phyloP scores from a whole-genome alignment of 2,329 filamentous ascomycete species.

The Lasiodiplodia citricola region DNA sequence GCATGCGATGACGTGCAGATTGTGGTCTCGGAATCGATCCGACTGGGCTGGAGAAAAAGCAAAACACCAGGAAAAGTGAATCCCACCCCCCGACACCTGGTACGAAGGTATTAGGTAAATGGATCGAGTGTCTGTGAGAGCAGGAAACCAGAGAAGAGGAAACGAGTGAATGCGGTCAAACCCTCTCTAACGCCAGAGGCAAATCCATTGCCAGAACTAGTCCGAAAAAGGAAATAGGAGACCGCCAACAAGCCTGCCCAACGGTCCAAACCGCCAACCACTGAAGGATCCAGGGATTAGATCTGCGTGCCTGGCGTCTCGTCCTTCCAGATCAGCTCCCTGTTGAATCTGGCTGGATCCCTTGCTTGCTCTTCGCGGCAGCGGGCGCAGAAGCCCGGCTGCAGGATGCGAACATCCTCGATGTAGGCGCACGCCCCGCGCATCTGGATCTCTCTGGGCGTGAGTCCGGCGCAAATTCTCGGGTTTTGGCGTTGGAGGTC shows the following conservation, averaged over 20 bases:
- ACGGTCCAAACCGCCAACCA: not conserved
- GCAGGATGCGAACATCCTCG: conserved; percentile 24
- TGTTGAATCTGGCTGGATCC: conserved; percentile 10
- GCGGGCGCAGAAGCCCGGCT: conserved; percentile 19
- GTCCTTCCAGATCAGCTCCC: conserved; percentile 23
- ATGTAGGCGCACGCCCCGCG: conserved; percentile 25
- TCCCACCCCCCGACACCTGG: not conserved
- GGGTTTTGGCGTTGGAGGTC: not conserved
- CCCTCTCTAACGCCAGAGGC: not conserved
- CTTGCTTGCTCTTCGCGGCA: conserved; percentile 16
- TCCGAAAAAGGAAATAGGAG: not conserved
- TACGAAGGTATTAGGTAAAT: not conserved
- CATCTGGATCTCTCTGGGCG: conserved; percentile 10
- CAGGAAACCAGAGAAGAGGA: not conserved
- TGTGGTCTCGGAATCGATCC: conserved; percentile 18
- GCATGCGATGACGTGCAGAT: conserved; percentile 20
- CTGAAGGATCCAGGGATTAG: not conserved
- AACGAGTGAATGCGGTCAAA: not conserved
- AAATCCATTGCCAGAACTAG: not conserved
- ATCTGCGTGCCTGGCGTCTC: conserved; percentile 15
- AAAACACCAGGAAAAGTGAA: not conserved
- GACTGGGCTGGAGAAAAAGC: conserved; percentile 17
- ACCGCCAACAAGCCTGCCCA: not conserved
- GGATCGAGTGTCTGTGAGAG: not conserved
- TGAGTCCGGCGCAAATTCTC: not conserved